Base-by-base conservation (phyloP, 768 basidiomycete species). In the Suillus subluteus region DNA sequence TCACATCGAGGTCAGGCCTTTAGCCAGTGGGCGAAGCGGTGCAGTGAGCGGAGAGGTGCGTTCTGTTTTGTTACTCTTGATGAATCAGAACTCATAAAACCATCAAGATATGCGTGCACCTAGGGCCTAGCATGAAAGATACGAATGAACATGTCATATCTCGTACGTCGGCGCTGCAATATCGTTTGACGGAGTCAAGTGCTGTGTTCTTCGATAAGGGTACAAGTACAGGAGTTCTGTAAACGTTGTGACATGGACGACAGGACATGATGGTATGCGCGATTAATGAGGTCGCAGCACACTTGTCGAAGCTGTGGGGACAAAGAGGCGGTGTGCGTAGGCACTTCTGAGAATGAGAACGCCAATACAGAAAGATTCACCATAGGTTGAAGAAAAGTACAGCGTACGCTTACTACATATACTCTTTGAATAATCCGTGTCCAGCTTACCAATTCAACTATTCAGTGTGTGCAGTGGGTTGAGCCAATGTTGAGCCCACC, bases 11-110 rank as follows among this genome's bases (percentile, higher is more conserved):
- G 88, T 94, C 2, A 81, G 83, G 48, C 87, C 92, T 0, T 80
- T 95, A 8, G 81, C 88, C 1, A 93, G 90, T 68, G 92, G 92
- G 6, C 81, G 88, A 32, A 94, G 93, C 67, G 92, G 91, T 3
- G 82, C 87, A 26, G 89, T 95, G 37, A 91, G 87, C 66, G 93
- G 92, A 23, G 90, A 93, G 82, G 92, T 91, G 62, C 23, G 81
- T 66, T 6, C 26, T 38, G 4, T 58, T 15, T 38, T 52, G 8
- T 62, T 67, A 56, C 35, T 52, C n/a, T 35, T 48, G 37, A 26
- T 52, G n/a, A 55, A 16, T 9, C 54, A 55, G 8, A 44, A 35
- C 18, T 50, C 35, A 67, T 23, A 21, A n/a, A 44, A 32, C 12
- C 23, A n/a, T 58, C 7, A 67, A 91, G 91, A 76, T 90, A 41